Evolutionary conservation across 2,329 filamentous ascomycete species (phyloP), one percentile per base, ranked within the genome.

Genomic region (Phaeosphaeriaceae sp.): DNA sequence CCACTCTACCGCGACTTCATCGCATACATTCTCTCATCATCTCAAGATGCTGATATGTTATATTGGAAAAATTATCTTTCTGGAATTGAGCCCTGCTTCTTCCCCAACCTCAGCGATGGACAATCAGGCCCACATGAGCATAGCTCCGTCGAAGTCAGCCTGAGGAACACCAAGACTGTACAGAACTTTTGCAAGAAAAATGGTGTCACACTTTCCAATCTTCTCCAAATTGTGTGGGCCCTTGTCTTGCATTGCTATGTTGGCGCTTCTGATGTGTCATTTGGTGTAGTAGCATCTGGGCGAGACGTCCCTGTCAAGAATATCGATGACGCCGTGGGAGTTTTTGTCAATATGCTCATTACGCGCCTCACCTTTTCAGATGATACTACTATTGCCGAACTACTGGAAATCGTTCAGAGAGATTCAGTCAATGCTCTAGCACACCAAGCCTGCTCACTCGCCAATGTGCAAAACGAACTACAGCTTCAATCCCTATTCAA

Each of bases 331-430:
- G 76, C 80, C 1, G 74, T 81, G 9, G 82, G 83, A 0, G 73
- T 76, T 8, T 80, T 83, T 39, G 79, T 84, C 50, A 83, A 82
- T 45, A 82, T 83, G 76, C 73, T 84, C 2, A 77, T 81, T 37
- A 82, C 77, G 49, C 75, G 77, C 5, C 69, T 82, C 3, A 61
- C 70, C 46, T 56, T 79, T 63, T 47, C 66, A 39, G 45, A 67
- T 58, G 46, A 72, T 37, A 45, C 71, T 60, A 37, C 64, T 11
- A 60, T 82, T 8, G 50, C 61, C 2, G 73, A 78, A 9, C 63
- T 76, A 0, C 67, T 81, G 0, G 74, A 76, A 23, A 66, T 66
- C 9, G 70, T 81, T 0, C 80, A 82, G 34, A 65, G 68, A 11
- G 75, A 81, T 46, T 78, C 79, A 15, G 71, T 79, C 16, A 66